Percentiles rank a stretch among this genome's conserved stretches.
phyloP scores from a whole-genome alignment of 2,329 filamentous ascomycete species.

The Penicillium sp. region DNA sequence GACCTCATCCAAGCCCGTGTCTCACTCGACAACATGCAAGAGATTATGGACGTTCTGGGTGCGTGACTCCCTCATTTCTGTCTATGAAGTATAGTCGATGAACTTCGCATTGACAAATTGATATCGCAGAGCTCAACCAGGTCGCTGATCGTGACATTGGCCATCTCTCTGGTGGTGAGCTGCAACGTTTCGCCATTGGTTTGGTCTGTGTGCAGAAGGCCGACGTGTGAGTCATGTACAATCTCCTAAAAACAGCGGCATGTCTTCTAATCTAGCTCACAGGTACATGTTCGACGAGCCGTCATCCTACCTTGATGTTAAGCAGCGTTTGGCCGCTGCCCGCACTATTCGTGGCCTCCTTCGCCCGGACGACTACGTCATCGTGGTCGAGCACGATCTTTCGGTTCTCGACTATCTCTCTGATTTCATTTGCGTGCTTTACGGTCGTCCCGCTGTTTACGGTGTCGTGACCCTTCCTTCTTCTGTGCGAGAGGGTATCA shows the following conservation, averaged over 20 bases:
- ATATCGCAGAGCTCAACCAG: conserved; percentile 62
- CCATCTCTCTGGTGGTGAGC: conserved; percentile 89
- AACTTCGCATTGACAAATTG: background rate
- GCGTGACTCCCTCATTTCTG: conserved; percentile 7
- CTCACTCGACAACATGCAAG: conserved; percentile 71
- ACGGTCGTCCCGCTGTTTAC: conserved; percentile 91
- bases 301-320: conserved; percentile 97
- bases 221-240: conserved; percentile 59
- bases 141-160: conserved; percentile 88
- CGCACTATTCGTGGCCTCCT: conserved; percentile 88
- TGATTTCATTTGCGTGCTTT: conserved; percentile 95
- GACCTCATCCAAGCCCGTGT: conserved; percentile 69
- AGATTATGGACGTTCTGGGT: conserved; percentile 75
- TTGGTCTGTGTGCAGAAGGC: conserved; percentile 93
- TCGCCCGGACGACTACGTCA: conserved; percentile 86
- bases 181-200: conserved; percentile 96
- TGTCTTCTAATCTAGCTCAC: conserved; percentile 12
- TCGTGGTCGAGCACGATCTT: conserved; percentile 98
- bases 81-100: background rate
- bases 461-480: conserved; percentile 94
- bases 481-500: conserved; percentile 97
- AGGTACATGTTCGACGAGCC: conserved; percentile 99
- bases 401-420: conserved; percentile 97
- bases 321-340: conserved; percentile 91
- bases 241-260: background rate